Evolutionary conservation across 495 filamentous ascomycete genomes (phyloP).

Genomic region (Penicillium atrosanguineum): DNA sequence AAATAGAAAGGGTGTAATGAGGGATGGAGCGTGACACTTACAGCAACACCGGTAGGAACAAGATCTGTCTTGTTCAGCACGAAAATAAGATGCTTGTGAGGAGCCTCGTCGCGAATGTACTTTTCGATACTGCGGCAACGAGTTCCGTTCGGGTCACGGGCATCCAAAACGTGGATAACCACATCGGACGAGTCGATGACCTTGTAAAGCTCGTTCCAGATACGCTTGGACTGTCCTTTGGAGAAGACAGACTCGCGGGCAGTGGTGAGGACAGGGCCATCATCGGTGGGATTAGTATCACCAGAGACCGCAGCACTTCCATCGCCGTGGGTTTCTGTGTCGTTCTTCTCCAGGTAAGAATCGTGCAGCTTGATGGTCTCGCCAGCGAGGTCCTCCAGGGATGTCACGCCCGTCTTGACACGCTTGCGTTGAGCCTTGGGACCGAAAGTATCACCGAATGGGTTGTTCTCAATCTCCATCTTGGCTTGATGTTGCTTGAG

Average conservation of each 20-base stretch:
- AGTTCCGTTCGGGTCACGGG: constrained; percentile 86
- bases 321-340: constrained; percentile 68
- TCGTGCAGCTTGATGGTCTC: constrained; percentile 75
- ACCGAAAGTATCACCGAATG: constrained; percentile 88
- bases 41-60: constrained; percentile 88
- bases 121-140: constrained; percentile 88
- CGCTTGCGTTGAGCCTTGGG: constrained; percentile 90
- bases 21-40: constrained; percentile 57
- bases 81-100: constrained; percentile 92
- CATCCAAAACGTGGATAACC: constrained; percentile 90
- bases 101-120: constrained; percentile 87
- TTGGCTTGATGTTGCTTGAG: constrained; percentile 91
- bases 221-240: constrained; percentile 91
- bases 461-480: constrained; percentile 82
- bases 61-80: constrained; percentile 95
- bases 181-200: constrained; percentile 97
- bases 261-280: constrained; percentile 56
- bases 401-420: constrained; percentile 79
- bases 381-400: constrained; percentile 76
- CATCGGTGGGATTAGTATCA: constrained; percentile 47
- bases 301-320: constrained; percentile 57
- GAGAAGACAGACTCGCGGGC: constrained; percentile 87
- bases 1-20: constrained; percentile 6
- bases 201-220: constrained; percentile 99
- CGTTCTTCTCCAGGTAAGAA: constrained; percentile 70